Evolutionary conservation across 352 stramenopile genomes (phyloP).

Genomic region (Globisporangium radiosum): DNA sequence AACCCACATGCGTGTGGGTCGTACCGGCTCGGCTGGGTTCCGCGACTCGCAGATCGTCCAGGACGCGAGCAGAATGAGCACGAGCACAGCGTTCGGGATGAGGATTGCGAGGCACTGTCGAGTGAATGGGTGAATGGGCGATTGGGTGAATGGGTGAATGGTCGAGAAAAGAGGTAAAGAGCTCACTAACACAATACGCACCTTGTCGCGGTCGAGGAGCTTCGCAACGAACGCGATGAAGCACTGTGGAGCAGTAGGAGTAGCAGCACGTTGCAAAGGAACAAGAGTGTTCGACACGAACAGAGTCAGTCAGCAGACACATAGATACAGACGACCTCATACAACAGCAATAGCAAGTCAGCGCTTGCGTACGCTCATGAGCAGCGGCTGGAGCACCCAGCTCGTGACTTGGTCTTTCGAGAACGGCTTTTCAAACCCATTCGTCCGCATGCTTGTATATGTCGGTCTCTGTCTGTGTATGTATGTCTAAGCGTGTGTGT

Average conservation of each 20-base stretch:
- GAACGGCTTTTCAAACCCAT: slow-evolving; percentile 77
- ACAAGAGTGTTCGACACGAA: too few species aligned
- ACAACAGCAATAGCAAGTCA: background rate
- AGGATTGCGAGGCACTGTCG: slow-evolving; percentile 55
- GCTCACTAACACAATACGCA: slow-evolving; percentile 7
- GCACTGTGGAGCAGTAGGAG: slow-evolving; percentile 17
- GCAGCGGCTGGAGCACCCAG: slow-evolving; percentile 65
- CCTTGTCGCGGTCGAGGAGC: slow-evolving; percentile 49
- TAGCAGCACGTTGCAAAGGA: too few species aligned
- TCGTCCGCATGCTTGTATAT: slow-evolving; percentile 32
- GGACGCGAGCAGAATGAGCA: slow-evolving; percentile 42
- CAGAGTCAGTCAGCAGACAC: too few species aligned
- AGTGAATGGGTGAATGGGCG: background rate
- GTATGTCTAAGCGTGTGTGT: too few species aligned
- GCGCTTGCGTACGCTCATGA: slow-evolving; percentile 45
- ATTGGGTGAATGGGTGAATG: background rate
- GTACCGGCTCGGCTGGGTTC: slow-evolving; percentile 49
- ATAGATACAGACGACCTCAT: too few species aligned
- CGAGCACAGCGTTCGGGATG: slow-evolving; percentile 50
- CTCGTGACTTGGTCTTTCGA: slow-evolving; percentile 36
- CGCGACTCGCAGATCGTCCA: slow-evolving; percentile 68
- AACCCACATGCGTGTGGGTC: background rate
- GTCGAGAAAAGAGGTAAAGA: background rate
- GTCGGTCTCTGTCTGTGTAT: too few species aligned
- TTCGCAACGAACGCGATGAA: slow-evolving; percentile 64